phyloP scores from a whole-genome alignment of 139 green algal species.

The Trebouxia sp. region DNA sequence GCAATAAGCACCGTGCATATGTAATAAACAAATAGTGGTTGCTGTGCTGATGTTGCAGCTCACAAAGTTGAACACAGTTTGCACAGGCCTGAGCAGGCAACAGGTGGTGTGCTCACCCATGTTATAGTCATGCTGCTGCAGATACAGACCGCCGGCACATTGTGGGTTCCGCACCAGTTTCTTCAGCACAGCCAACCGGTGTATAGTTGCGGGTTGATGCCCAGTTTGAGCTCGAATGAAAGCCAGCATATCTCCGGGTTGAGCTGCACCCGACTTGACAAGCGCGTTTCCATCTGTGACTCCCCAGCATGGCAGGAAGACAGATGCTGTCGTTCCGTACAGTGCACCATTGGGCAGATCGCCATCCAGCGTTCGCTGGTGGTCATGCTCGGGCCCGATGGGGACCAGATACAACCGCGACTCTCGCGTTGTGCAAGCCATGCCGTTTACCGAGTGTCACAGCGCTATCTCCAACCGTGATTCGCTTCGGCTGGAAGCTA shows the following conservation, averaged over 20 bases:
- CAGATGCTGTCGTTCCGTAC: not conserved
- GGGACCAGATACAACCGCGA: not conserved
- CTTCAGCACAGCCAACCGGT: not conserved
- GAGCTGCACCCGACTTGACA: not conserved
- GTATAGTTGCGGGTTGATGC: not conserved
- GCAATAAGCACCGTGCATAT: too few relatives aligned
- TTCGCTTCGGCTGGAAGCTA: too few relatives aligned
- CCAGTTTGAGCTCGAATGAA: not conserved
- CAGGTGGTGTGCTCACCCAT: not conserved
- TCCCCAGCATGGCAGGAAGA: not conserved
- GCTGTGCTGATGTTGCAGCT: too few relatives aligned
- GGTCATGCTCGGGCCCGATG: not conserved
- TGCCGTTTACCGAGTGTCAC: too few relatives aligned
- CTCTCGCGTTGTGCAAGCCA: too few relatives aligned
- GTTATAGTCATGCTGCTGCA: not conserved
- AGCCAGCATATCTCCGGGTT: not conserved
- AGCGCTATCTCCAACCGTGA: not conserved
- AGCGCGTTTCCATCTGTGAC: not conserved
- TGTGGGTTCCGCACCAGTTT: not conserved
- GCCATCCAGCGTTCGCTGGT: not conserved
- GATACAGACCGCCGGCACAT: not conserved
- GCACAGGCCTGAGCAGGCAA: too few relatives aligned
- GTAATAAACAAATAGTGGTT: too few relatives aligned
- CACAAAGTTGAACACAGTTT: too few relatives aligned
- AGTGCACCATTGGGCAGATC: not conserved